These are phyloP conservation scores for Aureobasidium sp. DNA, from an alignment of 2,329 filamentous ascomycete species.

Conservation along the genomic window DNA sequence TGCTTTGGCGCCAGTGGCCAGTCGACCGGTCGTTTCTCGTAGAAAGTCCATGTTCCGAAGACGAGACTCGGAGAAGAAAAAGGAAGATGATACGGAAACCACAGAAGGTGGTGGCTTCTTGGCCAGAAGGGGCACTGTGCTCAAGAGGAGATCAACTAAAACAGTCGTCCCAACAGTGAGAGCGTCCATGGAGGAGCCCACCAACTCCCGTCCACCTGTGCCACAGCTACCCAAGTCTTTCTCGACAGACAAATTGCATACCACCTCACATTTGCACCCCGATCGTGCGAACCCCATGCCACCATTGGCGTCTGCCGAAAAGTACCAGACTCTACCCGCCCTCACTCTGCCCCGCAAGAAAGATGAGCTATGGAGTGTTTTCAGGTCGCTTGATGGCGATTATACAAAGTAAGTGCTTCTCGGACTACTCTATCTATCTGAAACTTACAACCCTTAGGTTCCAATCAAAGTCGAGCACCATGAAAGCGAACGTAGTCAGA, in stretches of 20 bases:
- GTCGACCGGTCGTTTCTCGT: background rate
- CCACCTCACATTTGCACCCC: conserved; percentile 25
- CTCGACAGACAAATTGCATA: conserved; percentile 38
- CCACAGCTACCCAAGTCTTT: conserved; percentile 40
- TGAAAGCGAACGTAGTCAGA: conserved; percentile 70
- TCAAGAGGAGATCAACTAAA: conserved; percentile 15
- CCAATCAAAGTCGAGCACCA: conserved; percentile 59
- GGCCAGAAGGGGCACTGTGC: conserved; percentile 16
- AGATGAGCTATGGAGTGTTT: conserved; percentile 62
- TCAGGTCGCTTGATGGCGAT: conserved; percentile 59
- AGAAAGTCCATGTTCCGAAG: conserved; percentile 3
- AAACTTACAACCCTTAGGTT: conserved; percentile 42
- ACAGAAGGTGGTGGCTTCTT: conserved; percentile 3
- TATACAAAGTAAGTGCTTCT: conserved; percentile 49
- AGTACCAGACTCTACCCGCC: conserved; percentile 23
- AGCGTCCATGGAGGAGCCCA: conserved; percentile 8
- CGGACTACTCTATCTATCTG: conserved; percentile 6
- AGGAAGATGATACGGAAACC: background rate
- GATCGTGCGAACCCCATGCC: conserved; percentile 35
- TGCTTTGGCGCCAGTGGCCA: background rate
- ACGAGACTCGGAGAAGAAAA: conserved; percentile 1
- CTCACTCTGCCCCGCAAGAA: conserved; percentile 43
- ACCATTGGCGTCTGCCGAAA: conserved; percentile 32
- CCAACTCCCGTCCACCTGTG: conserved; percentile 25
- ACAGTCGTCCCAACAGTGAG: background rate